Conservation (phyloP, 2,329 filamentous ascomycete species). For the Fusarium phyllophilum region DNA sequence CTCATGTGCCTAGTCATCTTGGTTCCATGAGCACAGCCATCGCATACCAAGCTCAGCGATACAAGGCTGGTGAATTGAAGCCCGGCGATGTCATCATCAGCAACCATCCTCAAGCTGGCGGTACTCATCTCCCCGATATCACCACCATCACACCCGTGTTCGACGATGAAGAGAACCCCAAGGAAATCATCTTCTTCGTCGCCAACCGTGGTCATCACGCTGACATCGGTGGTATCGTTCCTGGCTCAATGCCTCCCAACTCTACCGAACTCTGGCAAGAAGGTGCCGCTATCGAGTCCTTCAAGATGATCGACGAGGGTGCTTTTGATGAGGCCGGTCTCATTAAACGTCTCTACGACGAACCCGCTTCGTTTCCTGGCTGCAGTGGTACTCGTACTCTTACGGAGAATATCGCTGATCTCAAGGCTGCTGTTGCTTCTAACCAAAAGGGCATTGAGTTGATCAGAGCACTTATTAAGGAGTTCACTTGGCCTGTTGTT, state of each 20-base stretch:
- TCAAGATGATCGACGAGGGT: conserved; percentile 44
- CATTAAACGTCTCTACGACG: conserved; percentile 67
- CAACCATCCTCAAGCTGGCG: conserved; percentile 42
- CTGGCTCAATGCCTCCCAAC: conserved; percentile 79
- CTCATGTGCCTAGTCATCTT: conserved; percentile 36
- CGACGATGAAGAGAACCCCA: conserved; percentile 42
- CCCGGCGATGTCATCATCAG: conserved; percentile 37
- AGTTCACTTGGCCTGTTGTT: conserved; percentile 81
- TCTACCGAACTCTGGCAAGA: conserved; percentile 69
- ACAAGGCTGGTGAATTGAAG: conserved; percentile 34
- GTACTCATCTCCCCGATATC: conserved; percentile 44
- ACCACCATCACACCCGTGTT: conserved; percentile 46
- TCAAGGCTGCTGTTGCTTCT: conserved; percentile 86
- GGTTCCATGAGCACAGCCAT: conserved; percentile 39
- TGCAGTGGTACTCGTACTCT: conserved; percentile 73
- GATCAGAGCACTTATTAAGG: conserved; percentile 77
- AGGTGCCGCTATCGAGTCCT: conserved; percentile 64
- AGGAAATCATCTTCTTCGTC: conserved; percentile 48
- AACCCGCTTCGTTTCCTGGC: conserved; percentile 36
- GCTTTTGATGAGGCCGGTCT: conserved; percentile 56
- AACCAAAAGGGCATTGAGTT: conserved; percentile 86
- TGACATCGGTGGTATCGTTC: conserved; percentile 68
- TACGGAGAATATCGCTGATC: conserved; percentile 84
- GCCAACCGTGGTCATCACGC: conserved; percentile 49
- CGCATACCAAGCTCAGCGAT: conserved; percentile 33